Conservation (phyloP, 495 filamentous ascomycete species). For the Aspergillus funiculosus region DNA sequence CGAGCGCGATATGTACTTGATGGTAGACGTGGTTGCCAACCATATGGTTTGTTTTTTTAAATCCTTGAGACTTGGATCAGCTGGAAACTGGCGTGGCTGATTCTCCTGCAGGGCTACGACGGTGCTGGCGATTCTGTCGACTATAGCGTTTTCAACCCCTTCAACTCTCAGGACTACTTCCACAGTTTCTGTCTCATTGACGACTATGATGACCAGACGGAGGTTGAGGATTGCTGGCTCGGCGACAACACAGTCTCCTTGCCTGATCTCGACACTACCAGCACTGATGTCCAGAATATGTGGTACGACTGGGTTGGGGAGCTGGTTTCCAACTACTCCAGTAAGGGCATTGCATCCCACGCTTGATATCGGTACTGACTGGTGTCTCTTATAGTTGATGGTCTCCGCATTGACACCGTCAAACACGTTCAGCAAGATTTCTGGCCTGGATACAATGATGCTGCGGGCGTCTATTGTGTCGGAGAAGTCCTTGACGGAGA, state of each 20-base stretch:
- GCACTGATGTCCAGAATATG: constrained; percentile 46
- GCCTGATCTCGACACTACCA: constrained; percentile 65
- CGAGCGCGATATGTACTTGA: constrained; percentile 61
- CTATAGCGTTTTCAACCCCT: constrained; percentile 58
- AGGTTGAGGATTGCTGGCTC: constrained; percentile 55
- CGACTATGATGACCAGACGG: constrained; percentile 54
- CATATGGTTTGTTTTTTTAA: constrained; percentile 51
- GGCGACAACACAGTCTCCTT: constrained; percentile 57
- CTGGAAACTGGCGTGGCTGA: not conserved
- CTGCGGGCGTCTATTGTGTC: constrained; percentile 64
- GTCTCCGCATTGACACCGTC: constrained; percentile 69
- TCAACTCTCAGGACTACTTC: constrained; percentile 58
- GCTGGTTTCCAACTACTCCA: constrained; percentile 51
- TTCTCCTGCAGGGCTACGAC: constrained; percentile 43
- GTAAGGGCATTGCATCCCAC: constrained; percentile 19
- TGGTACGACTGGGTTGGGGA: constrained; percentile 62
- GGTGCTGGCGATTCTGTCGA: constrained; percentile 51
- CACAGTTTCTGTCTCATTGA: constrained; percentile 60
- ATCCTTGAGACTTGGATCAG: not conserved
- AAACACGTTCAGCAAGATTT: constrained; percentile 68
- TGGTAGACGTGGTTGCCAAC: constrained; percentile 77
- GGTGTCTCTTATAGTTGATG: constrained; percentile 65
- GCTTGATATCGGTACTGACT: no score
- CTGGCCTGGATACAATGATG: constrained; percentile 56
- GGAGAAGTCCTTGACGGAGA: constrained; percentile 67